Evolutionary conservation across 2,329 filamentous ascomycete species (phyloP).

Genomic region (Coniella lustricola): DNA sequence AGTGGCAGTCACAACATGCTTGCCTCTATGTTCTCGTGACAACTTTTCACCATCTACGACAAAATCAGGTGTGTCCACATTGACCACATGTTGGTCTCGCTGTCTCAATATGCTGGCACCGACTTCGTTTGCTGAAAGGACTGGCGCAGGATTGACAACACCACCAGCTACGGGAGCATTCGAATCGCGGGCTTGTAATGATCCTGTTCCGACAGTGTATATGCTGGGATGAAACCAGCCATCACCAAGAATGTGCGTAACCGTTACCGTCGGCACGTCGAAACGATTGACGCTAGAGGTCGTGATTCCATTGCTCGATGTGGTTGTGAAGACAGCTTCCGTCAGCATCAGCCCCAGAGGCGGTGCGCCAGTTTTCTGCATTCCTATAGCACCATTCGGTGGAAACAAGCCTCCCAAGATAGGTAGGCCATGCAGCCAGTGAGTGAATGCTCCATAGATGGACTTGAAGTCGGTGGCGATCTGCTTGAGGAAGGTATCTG

Average conservation of each 20-base stretch:
- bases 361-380: conserved; percentile 1
- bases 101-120: too few species aligned
- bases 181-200: conserved; percentile 1
- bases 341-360: neutral
- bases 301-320: conserved; percentile 1
- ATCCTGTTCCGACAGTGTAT: conserved; percentile 3
- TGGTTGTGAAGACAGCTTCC: neutral
- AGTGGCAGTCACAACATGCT: conserved; percentile 9
- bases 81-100: neutral
- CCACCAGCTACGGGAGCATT: neutral
- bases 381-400: conserved; percentile 3
- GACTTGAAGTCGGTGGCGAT: conserved; percentile 13
- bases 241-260: conserved; percentile 15
- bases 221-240: conserved; percentile 15
- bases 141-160: neutral
- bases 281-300: neutral
- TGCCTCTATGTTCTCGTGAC: conserved; percentile 3
- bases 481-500: conserved; percentile 13
- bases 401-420: conserved; percentile 2
- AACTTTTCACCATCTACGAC: neutral
- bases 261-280: conserved; percentile 11
- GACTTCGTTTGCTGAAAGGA: too few species aligned
- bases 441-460: conserved; percentile 6
- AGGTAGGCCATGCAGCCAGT: conserved; percentile 11
- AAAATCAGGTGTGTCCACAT: neutral